Conservation (phyloP, 139 green algal genomes). For the Parachlorella kessleri region DNA sequence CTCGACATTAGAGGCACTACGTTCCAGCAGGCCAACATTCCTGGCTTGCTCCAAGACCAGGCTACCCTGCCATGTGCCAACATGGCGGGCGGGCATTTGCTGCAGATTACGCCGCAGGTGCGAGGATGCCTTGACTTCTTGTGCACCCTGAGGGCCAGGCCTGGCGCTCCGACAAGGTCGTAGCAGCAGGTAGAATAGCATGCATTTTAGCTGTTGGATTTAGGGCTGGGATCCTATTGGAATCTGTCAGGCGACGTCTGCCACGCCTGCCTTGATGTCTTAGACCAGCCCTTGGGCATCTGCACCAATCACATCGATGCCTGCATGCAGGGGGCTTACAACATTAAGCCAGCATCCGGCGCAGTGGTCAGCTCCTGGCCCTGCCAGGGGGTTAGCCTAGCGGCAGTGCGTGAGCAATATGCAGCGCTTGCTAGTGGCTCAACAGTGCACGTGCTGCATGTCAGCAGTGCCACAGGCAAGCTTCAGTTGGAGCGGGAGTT, state of each 20-base stretch:
- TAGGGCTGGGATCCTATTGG: no score
- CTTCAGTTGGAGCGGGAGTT: constrained; percentile 16
- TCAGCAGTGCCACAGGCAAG: neutral
- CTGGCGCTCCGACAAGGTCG: neutral
- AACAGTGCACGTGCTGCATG: neutral
- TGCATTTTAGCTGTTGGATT: no score
- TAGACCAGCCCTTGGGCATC: no score
- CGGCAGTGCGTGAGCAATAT: neutral
- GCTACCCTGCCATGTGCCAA: constrained; percentile 3
- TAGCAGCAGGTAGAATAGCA: no score
- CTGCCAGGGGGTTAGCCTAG: neutral
- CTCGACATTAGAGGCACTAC: neutral
- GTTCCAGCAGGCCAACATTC: neutral
- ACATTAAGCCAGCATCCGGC: neutral
- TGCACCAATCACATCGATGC: no score
- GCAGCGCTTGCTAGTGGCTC: constrained; percentile 3
- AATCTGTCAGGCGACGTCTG: no score
- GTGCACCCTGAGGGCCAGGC: neutral
- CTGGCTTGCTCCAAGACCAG: neutral
- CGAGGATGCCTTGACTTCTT: neutral
- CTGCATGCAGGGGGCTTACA: constrained; percentile 1
- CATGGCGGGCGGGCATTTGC: neutral
- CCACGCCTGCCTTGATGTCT: no score
- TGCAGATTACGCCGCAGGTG: constrained; percentile 29
- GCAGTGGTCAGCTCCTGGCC: neutral